These are phyloP conservation scores for Penicillium roqueforti DNA, from an alignment of 495 filamentous ascomycete genomes.

Conservation along the genomic window DNA sequence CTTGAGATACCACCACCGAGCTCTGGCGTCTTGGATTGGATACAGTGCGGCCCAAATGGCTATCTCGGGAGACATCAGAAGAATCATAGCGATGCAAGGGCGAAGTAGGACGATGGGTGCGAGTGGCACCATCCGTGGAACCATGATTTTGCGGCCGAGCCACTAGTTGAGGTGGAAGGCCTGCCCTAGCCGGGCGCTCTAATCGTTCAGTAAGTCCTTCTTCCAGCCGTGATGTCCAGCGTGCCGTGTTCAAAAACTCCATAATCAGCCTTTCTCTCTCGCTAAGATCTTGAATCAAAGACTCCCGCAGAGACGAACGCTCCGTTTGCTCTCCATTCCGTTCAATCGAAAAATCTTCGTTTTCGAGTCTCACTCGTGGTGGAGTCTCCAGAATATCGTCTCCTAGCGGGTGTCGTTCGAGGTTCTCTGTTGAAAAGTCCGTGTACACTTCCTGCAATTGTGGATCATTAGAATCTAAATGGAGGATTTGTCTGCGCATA, in stretches of 20 bases:
- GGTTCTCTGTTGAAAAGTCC: slow-evolving; percentile 35
- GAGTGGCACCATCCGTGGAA: slow-evolving; percentile 39
- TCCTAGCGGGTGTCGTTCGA: slow-evolving; percentile 20
- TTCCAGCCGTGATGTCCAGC: slow-evolving; percentile 37
- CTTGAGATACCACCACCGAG: slow-evolving; percentile 46
- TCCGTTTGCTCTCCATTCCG: slow-evolving; percentile 17
- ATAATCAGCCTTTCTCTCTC: slow-evolving; percentile 56
- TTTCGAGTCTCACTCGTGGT: slow-evolving; percentile 33
- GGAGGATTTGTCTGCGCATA: slow-evolving; percentile 66
- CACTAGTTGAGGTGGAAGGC: slow-evolving; percentile 25
- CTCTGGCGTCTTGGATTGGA: slow-evolving; percentile 41
- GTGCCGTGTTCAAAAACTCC: slow-evolving; percentile 50
- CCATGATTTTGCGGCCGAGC: slow-evolving; percentile 34
- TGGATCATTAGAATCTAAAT: slow-evolving; percentile 55
- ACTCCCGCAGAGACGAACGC: slow-evolving; percentile 34
- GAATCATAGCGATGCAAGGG: slow-evolving; percentile 27
- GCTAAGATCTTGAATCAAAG: slow-evolving; percentile 46
- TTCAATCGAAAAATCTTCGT: slow-evolving; percentile 22
- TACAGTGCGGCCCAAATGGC: slow-evolving; percentile 22
- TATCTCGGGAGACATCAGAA: slow-evolving; percentile 28
- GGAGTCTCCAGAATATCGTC: slow-evolving; percentile 22
- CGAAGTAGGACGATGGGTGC: slow-evolving; percentile 38
- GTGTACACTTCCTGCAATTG: slow-evolving; percentile 50
- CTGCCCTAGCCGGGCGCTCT: slow-evolving; percentile 30
- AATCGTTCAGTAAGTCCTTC: slow-evolving; percentile 34